A percentile compares a stretch with the other conserved stretches of the same genome.
Conservation (phyloP, 306 rosid species). For the Cicer cuneatum region DNA sequence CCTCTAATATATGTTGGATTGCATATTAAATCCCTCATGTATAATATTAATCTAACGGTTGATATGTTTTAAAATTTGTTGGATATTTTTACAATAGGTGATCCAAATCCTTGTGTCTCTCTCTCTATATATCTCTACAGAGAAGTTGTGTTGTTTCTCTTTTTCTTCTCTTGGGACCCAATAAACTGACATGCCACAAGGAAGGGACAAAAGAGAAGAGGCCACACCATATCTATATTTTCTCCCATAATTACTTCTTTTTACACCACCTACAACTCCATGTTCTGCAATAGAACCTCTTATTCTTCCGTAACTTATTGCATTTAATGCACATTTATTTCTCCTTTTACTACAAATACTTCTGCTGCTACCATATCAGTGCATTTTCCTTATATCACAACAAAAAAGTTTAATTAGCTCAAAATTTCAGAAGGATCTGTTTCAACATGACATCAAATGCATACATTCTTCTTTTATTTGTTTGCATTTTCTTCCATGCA, state of each 20-base stretch:
- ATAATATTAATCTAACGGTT: too few relatives aligned
- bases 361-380: conserved; percentile 36
- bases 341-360: conserved; percentile 47
- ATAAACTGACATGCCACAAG: conserved; percentile 47
- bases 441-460: conserved; percentile 61
- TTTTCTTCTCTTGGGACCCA: conserved; percentile 66
- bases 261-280: conserved; percentile 63
- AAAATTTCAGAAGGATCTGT: not conserved
- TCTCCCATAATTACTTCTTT: conserved; percentile 47
- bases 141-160: conserved; percentile 43
- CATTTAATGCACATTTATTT: conserved; percentile 61
- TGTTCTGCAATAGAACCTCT: conserved; percentile 58
- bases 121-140: conserved; percentile 41
- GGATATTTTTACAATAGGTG: too few relatives aligned
- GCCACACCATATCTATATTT: conserved; percentile 56
- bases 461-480: conserved; percentile 52
- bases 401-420: conserved; percentile 10
- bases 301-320: conserved; percentile 46
- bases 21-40: too few relatives aligned
- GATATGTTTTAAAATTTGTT: too few relatives aligned
- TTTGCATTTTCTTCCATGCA: conserved; percentile 71
- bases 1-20: too few relatives aligned
- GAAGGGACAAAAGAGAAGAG: conserved; percentile 51
- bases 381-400: conserved; percentile 26
- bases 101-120: not conserved